Base-by-base conservation (phyloP, 371 early-diverging fungal species). In the Mortierella sp. region DNA sequence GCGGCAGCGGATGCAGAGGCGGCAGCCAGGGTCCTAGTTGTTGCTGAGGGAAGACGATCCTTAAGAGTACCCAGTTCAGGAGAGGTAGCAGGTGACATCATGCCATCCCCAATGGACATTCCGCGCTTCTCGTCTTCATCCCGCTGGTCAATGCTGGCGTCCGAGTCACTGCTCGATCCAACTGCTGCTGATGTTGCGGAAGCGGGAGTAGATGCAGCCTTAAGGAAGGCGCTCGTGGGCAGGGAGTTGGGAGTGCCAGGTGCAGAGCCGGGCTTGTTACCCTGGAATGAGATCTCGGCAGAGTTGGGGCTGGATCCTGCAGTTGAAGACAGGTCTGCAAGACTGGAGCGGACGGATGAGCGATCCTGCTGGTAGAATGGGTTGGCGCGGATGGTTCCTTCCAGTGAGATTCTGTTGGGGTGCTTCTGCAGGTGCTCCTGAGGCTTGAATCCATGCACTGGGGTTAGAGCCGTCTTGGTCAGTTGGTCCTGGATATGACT, bases 301-400 rank as follows among this genome's bases (percentile, higher is more conserved):
- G 77, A 77, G 55, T 77, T 64, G 26, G 28, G 46, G n/a, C 34
- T 44, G 1, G 76, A 69, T 31, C 71, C 75, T 16, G 69, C 59
- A 28, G 40, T 57, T 21, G 76, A 69, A 8, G 79, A 78, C 26
- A 79, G 40, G 19, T 77, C 82, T 16, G 73, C 79, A 64, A 82
- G 70, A 71, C 83, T 83, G 5, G 83, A 83, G 4, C 83, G 83
- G 26, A 73, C 79, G 40, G 83, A 83, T 13, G 83, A 74, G 46
- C 80, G 80, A 53, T 83, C 83, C 61, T 77, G 80, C 48, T 85
- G 85, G 61, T 81, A 80, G 67, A 85, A 85, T n/a, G 85, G 85
- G 46, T 85, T 85, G 74, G 85, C 85, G 2, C 85, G 85, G 69
- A 85, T 78, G 28, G 85, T 85, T 14, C 85, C 81, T 43, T 78